Percentiles rank a stretch among this genome's conserved stretches.
These are phyloP conservation scores for Diplodia mutila DNA, from an alignment of 2,329 filamentous ascomycete genomes.

Conservation along the genomic window DNA sequence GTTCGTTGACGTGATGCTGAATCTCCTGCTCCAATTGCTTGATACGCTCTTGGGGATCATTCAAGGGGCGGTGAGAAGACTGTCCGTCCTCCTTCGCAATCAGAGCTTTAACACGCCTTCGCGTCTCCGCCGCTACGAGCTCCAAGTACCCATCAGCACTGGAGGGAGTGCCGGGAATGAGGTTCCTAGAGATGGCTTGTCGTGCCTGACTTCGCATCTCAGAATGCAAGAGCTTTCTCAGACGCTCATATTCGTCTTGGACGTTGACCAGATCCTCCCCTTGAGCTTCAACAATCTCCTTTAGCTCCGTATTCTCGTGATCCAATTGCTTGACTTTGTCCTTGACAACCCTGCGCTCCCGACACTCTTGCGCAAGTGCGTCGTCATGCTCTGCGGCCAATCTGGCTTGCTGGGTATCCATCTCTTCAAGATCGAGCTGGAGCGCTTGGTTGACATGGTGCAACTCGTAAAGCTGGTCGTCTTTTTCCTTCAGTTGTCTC, in stretches of 20 bases:
- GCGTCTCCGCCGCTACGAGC: conserved; percentile 40
- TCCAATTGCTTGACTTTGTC: conserved; percentile 36
- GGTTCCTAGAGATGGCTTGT: conserved; percentile 36
- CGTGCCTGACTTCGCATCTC: conserved; percentile 47
- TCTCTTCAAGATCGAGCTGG: conserved; percentile 30
- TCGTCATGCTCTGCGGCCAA: conserved; percentile 16
- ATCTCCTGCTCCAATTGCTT: conserved; percentile 45
- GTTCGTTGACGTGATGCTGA: conserved; percentile 51
- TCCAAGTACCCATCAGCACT: conserved; percentile 41
- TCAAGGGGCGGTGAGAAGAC: background rate
- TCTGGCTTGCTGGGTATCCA: conserved; percentile 34
- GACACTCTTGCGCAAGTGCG: conserved; percentile 32
- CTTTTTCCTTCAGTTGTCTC: conserved; percentile 1
- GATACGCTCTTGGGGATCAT: conserved; percentile 30
- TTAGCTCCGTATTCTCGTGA: conserved; percentile 32
- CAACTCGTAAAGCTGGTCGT: conserved; percentile 30
- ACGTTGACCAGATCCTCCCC: conserved; percentile 35
- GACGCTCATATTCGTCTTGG: conserved; percentile 45
- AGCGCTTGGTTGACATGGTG: conserved; percentile 32
- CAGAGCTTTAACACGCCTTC: conserved; percentile 35
- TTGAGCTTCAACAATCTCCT: conserved; percentile 35
- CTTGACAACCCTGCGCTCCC: conserved; percentile 37
- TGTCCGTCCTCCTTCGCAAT: conserved; percentile 29
- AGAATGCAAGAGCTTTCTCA: conserved; percentile 45
- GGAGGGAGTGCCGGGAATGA: conserved; percentile 30